A percentile compares a stretch with the other conserved stretches of the same genome.
Evolutionary conservation across 2,329 filamentous ascomycete species (phyloP).

Genomic region (Phialophora expanda): DNA sequence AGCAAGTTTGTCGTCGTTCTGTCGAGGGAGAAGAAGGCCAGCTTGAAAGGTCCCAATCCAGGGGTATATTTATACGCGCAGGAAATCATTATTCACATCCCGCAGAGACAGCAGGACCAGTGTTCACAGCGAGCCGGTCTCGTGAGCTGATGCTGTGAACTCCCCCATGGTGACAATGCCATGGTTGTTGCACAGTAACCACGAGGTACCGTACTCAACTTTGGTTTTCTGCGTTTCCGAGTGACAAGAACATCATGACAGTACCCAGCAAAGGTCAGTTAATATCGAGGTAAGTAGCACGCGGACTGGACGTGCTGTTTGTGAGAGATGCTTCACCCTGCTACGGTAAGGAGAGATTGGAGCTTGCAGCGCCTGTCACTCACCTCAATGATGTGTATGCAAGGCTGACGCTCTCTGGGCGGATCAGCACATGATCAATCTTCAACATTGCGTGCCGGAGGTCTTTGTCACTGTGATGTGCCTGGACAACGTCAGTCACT

Average conservation of each 20-base stretch:
- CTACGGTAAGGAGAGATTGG: background rate
- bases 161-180: background rate
- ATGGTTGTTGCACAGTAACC: background rate
- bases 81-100: background rate
- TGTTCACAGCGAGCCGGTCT: background rate
- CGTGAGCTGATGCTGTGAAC: background rate
- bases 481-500: background rate
- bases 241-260: background rate
- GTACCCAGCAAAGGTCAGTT: background rate
- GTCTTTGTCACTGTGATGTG: background rate
- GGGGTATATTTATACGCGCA: constrained; percentile 1
- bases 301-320: background rate
- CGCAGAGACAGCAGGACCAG: background rate
- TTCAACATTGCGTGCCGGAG: background rate
- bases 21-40: background rate
- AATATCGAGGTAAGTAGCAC: background rate
- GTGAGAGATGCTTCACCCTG: background rate
- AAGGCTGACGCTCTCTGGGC: background rate
- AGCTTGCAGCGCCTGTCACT: background rate
- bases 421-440: background rate
- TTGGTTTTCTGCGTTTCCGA: background rate
- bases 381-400: background rate
- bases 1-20: background rate
- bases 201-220: background rate
- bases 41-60: background rate